A percentile compares a stretch with the other conserved stretches of the same genome.
phyloP scores from a whole-genome alignment of 1,284 basidiomycete genomes.

The Austropuccinia psidii region DNA sequence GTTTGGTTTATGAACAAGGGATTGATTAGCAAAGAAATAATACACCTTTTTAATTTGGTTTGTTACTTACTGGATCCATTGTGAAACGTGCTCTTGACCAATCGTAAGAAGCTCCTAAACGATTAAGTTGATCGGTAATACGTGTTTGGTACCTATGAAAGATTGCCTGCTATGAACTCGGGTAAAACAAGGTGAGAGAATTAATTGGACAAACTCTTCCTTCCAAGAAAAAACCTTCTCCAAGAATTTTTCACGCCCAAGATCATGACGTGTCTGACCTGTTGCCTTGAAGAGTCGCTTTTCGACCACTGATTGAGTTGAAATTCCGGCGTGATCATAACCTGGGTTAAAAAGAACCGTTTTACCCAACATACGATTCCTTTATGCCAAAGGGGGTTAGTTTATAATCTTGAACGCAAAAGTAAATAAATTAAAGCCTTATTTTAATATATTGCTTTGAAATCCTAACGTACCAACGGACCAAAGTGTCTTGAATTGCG shows the following conservation, averaged over 20 bases:
- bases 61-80: conserved; percentile 67
- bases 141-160: conserved; percentile 68
- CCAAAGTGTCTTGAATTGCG: conserved; percentile 80
- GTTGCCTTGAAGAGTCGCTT: conserved; percentile 77
- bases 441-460: not conserved
- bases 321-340: conserved; percentile 97
- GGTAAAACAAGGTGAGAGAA: not conserved
- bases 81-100: conserved; percentile 93
- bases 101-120: conserved; percentile 88
- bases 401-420: not conserved
- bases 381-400: conserved; percentile 45
- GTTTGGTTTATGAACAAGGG: not conserved
- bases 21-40: conserved; percentile 24
- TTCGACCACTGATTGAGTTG: conserved; percentile 96
- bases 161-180: not conserved
- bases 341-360: conserved; percentile 86
- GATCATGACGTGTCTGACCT: conserved; percentile 80
- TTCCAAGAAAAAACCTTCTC: conserved; percentile 95
- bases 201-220: conserved; percentile 62
- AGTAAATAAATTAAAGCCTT: not conserved
- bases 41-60: not conserved
- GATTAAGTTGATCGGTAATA: conserved; percentile 80
- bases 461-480: conserved; percentile 65
- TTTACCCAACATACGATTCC: conserved; percentile 94
- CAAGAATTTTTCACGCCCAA: conserved; percentile 86